Evolutionary conservation across 768 basidiomycete species (phyloP).

Genomic region (Tylopilus rubrobrunneus): DNA sequence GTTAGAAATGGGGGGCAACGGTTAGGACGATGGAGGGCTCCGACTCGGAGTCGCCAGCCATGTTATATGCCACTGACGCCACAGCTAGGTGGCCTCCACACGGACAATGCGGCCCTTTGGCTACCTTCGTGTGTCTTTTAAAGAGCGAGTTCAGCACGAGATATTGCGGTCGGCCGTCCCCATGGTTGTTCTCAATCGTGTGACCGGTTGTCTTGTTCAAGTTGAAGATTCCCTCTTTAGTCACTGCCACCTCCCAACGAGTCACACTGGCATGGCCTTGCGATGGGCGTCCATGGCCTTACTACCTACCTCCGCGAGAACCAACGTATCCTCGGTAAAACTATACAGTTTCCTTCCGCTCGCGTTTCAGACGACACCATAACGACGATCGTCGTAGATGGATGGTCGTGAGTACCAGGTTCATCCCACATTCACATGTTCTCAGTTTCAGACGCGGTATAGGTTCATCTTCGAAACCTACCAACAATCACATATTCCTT

Average conservation of each 20-base stretch:
- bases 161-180: too few species aligned
- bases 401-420: conserved; percentile 71
- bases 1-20: neutral
- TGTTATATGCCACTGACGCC: neutral
- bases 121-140: too few species aligned
- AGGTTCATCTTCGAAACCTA: conserved; percentile 78
- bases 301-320: conserved; percentile 50
- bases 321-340: conserved; percentile 36
- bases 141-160: too few species aligned
- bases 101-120: too few species aligned
- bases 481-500: conserved; percentile 57
- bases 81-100: neutral
- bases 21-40: too few species aligned
- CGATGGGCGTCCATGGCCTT: conserved; percentile 52
- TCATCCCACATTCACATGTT: neutral
- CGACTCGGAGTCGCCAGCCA: too few species aligned
- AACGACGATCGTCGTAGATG: conserved; percentile 69
- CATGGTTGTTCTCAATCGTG: too few species aligned
- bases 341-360: conserved; percentile 27
- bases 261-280: conserved; percentile 10
- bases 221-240: too few species aligned
- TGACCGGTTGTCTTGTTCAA: too few species aligned
- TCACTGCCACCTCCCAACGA: too few species aligned
- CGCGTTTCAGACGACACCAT: conserved; percentile 6
- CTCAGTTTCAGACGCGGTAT: conserved; percentile 3